These are phyloP conservation scores for Vitis amurensis DNA, from an alignment of 164 flowering plant species.

Conservation along the genomic window DNA sequence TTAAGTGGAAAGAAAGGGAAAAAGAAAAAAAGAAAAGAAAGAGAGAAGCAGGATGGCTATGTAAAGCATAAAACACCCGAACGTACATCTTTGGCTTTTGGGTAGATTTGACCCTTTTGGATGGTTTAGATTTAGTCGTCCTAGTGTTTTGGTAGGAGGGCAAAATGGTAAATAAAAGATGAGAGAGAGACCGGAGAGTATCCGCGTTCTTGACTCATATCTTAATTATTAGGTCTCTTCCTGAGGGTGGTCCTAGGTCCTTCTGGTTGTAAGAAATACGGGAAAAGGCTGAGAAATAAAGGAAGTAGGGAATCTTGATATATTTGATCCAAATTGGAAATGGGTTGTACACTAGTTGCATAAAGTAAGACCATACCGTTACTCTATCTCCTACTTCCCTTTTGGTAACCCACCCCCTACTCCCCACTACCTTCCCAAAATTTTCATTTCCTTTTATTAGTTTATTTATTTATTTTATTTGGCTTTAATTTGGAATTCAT, in stretches of 20 bases:
- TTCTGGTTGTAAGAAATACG: neutral
- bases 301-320: conserved; percentile 2
- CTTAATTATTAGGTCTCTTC: conserved; percentile 10
- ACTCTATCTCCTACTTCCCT: conserved; percentile 27
- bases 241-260: conserved; percentile 15
- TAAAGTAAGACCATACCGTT: conserved; percentile 48
- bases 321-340: conserved; percentile 27
- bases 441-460: too few relatives aligned
- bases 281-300: too few relatives aligned
- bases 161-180: conserved; percentile 6
- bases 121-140: conserved; percentile 18
- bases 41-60: too few relatives aligned
- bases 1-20: too few relatives aligned
- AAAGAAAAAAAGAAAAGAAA: too few relatives aligned
- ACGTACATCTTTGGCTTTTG: conserved; percentile 8
- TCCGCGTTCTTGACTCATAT: conserved; percentile 40
- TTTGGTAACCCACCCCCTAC: conserved; percentile 17
- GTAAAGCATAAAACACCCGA: conserved; percentile 13
- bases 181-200: conserved; percentile 9
- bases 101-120: conserved; percentile 11
- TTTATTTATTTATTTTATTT: neutral
- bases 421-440: too few relatives aligned
- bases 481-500: too few relatives aligned
- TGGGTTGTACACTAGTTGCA: conserved; percentile 33
- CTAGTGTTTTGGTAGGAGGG: conserved; percentile 11